Evolutionary conservation across 371 early-diverging fungal genomes (phyloP), one percentile per base, ranked within the genome.

Genomic region (Mucor plumbeus): DNA sequence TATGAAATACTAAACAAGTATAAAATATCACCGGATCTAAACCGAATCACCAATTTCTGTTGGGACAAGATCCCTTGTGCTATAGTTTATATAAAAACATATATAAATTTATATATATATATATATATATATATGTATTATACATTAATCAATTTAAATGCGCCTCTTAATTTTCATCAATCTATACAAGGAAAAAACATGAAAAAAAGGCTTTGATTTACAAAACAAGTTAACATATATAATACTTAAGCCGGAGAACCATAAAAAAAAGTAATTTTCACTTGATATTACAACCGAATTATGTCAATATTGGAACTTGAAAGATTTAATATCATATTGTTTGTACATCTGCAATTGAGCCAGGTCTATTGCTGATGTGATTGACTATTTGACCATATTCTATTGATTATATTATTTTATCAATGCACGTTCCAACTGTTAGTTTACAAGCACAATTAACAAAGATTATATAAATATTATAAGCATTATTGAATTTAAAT

Each of bases 281-380:
- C 13, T 55, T 55, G 55, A 7, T 34, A 55, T 34, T 34, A 33
- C 55, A 55, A 55, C 55, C 48, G 21, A 48, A 48, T 48, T 21
- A 19, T 48, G 48, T 19, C 48, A 48, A 48, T 48, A 48, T 48
- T 48, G 21, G 48, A 48, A 48, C 48, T 48, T 21, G 48, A 48
- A 48, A 38, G n/a, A 21, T 8, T 21, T 48, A 19, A 43, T 43
- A 43, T 14, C 1, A n/a, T 43, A 6, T n/a, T 21, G 48, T 19
- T 48, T 48, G 10, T 48, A 21, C 21, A 48, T 48, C 17, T 48
- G 48, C 48, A 48, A 48, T 19, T 48, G 48, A 21, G 48, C 48
- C 21, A 48, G 48, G 19, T 48, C 48, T 21, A 21, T 48, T 48
- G 48, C 48, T 48, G 48, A 48, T 48, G 8, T 7, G 1, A 48